Conservation (phyloP, 495 filamentous ascomycete genomes). For the Collariella sp. region DNA sequence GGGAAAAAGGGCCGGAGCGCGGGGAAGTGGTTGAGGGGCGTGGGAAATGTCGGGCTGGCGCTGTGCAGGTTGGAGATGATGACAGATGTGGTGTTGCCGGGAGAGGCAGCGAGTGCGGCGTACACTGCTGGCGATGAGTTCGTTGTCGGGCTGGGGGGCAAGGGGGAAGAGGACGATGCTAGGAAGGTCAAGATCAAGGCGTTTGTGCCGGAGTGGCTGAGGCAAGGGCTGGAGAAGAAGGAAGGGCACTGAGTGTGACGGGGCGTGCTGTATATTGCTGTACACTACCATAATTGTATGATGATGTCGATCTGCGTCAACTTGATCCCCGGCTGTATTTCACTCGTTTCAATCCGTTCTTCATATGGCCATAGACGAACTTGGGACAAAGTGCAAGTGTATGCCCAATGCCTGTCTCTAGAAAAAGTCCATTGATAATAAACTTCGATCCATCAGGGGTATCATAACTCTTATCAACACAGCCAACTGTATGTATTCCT, state of each 20-base stretch:
- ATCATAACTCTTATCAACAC: not conserved
- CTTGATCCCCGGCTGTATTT: not conserved
- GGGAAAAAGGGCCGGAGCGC: constrained; percentile 54
- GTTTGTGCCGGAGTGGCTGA: constrained; percentile 75
- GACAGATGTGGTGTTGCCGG: constrained; percentile 62
- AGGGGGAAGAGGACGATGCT: constrained; percentile 9
- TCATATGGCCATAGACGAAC: too few relatives aligned
- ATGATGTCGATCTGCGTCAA: too few relatives aligned
- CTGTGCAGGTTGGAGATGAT: constrained; percentile 83
- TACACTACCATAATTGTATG: not conserved
- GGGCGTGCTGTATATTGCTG: not conserved
- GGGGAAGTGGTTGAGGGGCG: constrained; percentile 65
- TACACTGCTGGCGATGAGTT: constrained; percentile 40
- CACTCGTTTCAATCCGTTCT: too few relatives aligned
- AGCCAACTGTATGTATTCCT: too few relatives aligned
- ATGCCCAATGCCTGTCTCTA: too few relatives aligned
- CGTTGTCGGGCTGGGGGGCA: constrained; percentile 28
- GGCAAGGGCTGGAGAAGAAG: constrained; percentile 25
- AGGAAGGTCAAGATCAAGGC: constrained; percentile 69
- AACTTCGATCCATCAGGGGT: not conserved
- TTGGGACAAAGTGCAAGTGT: too few relatives aligned
- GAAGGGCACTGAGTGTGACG: not conserved
- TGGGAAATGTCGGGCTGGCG: constrained; percentile 83
- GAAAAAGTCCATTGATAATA: not conserved
- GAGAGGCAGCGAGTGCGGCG: constrained; percentile 48